These are phyloP conservation scores for Ceriops zippeliana DNA, from an alignment of 345 rosid genomes.

Conservation along the genomic window DNA sequence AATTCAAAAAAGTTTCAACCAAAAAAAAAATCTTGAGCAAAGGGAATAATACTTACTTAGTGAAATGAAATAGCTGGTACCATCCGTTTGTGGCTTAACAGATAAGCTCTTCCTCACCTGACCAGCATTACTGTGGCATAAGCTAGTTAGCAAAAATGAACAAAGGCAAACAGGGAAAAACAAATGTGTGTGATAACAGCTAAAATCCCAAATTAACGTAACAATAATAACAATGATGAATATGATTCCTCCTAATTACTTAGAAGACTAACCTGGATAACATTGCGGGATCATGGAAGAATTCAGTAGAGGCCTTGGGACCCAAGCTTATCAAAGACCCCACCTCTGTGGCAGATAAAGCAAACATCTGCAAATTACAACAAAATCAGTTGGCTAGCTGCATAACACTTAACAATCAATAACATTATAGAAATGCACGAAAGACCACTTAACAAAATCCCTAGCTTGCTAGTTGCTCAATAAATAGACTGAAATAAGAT, in stretches of 20 bases:
- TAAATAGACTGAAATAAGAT: not conserved
- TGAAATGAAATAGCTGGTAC: constrained; percentile 66
- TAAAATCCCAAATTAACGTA: no score
- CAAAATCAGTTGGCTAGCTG: constrained; percentile 6
- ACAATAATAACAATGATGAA: no score
- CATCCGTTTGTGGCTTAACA: constrained; percentile 57
- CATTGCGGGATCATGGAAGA: constrained; percentile 93
- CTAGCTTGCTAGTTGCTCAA: not conserved
- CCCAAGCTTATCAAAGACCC: constrained; percentile 83
- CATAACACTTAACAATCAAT: not conserved
- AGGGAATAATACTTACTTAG: constrained; percentile 53
- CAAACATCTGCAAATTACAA: constrained; percentile 57
- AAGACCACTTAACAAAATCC: not conserved
- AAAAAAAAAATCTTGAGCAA: not conserved
- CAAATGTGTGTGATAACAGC: no score
- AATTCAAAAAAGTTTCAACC: not conserved
- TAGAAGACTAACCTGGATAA: constrained; percentile 50
- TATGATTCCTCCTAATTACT: not conserved
- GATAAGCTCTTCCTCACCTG: constrained; percentile 89
- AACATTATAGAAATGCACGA: not conserved
- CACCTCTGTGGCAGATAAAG: constrained; percentile 82
- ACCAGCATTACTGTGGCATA: constrained; percentile 71
- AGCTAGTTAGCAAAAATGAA: not conserved
- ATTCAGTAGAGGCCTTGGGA: constrained; percentile 64
- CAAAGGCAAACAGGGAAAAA: no score